phyloP scores from a whole-genome alignment of 2,329 filamentous ascomycete genomes.

The Keithomyces neogunnii region DNA sequence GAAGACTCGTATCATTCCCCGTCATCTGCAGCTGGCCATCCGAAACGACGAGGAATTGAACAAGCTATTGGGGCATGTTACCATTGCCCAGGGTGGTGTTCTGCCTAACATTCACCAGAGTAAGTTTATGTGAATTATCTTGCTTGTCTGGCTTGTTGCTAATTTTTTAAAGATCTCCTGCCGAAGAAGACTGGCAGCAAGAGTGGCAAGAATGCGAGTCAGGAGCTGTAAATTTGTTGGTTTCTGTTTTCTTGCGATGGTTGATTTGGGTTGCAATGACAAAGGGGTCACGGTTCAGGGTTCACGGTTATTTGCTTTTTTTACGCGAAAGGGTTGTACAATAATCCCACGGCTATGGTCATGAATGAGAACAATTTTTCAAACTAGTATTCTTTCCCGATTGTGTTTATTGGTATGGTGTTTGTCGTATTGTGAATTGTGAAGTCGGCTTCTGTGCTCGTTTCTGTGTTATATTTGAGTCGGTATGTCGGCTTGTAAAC shows the following conservation, averaged over 20 bases:
- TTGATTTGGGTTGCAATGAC: slow-evolving; percentile 72
- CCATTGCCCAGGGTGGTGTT: slow-evolving; percentile 94
- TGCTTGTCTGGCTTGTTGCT: neutral
- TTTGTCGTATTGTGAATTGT: too few relatives aligned
- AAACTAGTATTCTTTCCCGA: neutral
- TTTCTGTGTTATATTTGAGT: too few relatives aligned
- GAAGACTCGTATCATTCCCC: slow-evolving; percentile 99
- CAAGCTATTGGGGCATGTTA: slow-evolving; percentile 94
- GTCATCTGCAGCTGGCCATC: slow-evolving; percentile 98
- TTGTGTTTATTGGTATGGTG: neutral
- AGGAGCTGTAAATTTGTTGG: slow-evolving; percentile 71
- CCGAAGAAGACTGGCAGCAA: slow-evolving; percentile 95
- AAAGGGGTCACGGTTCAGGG: slow-evolving; percentile 71
- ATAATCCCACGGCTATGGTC: slow-evolving; percentile 62
- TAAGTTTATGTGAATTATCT: slow-evolving; percentile 39
- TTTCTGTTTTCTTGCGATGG: slow-evolving; percentile 46
- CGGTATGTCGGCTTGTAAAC: too few relatives aligned
- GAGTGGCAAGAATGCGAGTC: slow-evolving; percentile 83
- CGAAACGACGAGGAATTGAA: slow-evolving; percentile 99
- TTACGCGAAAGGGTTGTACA: slow-evolving; percentile 58
- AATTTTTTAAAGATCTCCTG: slow-evolving; percentile 68
- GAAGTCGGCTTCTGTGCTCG: too few relatives aligned
- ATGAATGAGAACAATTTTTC: slow-evolving; percentile 35
- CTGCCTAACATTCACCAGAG: slow-evolving; percentile 96
- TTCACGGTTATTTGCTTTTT: slow-evolving; percentile 51